A percentile compares a stretch with the other conserved stretches of the same genome.
Conservation (phyloP, 2,329 filamentous ascomycete species). For the Phyllosticta capitalensis region DNA sequence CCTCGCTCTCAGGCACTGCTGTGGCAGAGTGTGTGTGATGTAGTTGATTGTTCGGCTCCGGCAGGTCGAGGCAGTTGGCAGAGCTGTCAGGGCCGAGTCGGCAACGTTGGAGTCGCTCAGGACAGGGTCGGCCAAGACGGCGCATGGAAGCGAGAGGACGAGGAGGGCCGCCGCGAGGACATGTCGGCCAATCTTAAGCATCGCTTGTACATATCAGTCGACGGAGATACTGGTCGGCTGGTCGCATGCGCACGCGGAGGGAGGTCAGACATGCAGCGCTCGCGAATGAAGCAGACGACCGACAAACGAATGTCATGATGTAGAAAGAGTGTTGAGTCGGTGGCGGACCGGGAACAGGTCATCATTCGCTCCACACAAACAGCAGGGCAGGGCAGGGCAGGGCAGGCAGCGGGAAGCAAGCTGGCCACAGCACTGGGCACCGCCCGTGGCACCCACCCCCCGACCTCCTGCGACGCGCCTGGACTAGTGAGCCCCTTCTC, state of each 20-base stretch:
- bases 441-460: too few species aligned
- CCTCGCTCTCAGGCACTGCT: conserved; percentile 62
- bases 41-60: conserved; percentile 63
- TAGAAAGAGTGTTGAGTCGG: background rate
- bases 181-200: conserved; percentile 14
- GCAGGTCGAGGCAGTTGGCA: conserved; percentile 27
- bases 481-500: background rate
- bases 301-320: background rate
- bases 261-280: background rate
- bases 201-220: conserved; percentile 12
- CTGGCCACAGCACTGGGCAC: background rate
- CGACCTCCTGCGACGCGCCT: background rate
- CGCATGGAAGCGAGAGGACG: conserved; percentile 12
- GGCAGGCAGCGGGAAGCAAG: too few species aligned
- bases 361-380: too few species aligned
- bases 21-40: conserved; percentile 67
- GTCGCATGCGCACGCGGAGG: conserved; percentile 7
- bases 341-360: background rate
- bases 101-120: conserved; percentile 8
- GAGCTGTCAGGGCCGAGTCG: conserved; percentile 7
- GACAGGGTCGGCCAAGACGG: conserved; percentile 12
- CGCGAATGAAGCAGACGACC: background rate
- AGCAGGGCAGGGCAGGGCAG: too few species aligned
- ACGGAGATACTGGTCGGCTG: background rate
- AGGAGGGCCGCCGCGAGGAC: conserved; percentile 14